phyloP scores from a whole-genome alignment of 73 alveolate genomes.

The Uronychia binucleata region DNA sequence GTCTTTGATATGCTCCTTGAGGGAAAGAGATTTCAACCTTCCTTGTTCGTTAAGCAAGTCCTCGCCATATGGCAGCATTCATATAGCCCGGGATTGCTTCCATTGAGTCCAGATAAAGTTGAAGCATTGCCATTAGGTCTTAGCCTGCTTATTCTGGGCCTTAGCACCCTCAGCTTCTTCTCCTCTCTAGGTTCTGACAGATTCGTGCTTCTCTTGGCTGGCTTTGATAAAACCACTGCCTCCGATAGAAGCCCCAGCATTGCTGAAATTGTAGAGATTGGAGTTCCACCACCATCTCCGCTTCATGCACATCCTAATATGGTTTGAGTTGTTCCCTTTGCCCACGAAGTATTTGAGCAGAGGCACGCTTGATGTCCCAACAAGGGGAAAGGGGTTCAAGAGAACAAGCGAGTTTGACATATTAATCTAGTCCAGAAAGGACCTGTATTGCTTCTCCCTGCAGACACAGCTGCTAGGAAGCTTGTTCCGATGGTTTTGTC shows the following conservation, averaged over 20 bases:
- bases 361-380: background rate
- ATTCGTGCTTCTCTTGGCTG: background rate
- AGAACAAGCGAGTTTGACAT: background rate
- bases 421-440: background rate
- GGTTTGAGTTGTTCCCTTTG: background rate
- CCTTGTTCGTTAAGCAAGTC: background rate
- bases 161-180: background rate
- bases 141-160: background rate
- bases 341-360: background rate
- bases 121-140: too few species aligned
- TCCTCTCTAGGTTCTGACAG: background rate
- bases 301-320: background rate
- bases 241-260: too few species aligned
- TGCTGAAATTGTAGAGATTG: too few species aligned
- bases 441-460: background rate
- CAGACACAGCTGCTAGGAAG: background rate
- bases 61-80: background rate
- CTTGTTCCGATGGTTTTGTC: background rate
- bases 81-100: background rate
- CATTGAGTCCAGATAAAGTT: background rate
- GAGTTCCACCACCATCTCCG: background rate
- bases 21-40: background rate
- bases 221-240: too few species aligned
- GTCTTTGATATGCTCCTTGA: background rate
- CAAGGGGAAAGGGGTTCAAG: background rate